Evolutionary conservation across 176 grass and related monocot genomes (phyloP).

Genomic region (Carex littledalei): DNA sequence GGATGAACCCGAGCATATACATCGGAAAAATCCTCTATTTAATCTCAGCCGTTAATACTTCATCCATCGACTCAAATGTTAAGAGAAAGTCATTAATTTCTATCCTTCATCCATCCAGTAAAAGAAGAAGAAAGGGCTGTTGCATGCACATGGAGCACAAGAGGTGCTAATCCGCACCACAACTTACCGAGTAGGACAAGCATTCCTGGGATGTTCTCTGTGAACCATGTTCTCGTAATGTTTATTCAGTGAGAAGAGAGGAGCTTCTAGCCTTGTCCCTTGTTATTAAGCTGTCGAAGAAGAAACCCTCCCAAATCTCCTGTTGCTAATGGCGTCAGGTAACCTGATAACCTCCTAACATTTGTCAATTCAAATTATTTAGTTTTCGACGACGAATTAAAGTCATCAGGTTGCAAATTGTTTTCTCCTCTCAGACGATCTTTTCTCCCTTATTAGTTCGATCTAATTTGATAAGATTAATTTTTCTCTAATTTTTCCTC

Average conservation of each 20-base stretch:
- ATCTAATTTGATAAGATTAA: background rate
- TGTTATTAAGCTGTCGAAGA: background rate
- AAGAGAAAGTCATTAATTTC: background rate
- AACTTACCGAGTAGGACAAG: background rate
- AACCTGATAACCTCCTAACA: background rate
- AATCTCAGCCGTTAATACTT: background rate
- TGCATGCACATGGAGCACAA: background rate
- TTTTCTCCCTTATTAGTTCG: background rate
- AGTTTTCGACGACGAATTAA: background rate
- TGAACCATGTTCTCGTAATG: constrained; percentile 3
- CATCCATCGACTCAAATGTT: background rate
- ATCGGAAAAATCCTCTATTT: background rate
- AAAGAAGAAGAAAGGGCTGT: background rate
- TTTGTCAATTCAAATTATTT: background rate
- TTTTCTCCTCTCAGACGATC: background rate
- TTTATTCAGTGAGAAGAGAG: background rate
- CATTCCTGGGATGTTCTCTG: background rate
- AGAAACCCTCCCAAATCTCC: background rate
- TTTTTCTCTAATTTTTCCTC: background rate
- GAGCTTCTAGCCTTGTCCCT: background rate
- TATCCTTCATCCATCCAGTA: background rate
- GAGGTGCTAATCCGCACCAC: background rate
- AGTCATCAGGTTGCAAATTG: background rate
- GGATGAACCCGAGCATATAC: background rate
- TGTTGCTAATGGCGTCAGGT: constrained; percentile 14